Conservation (phyloP, 2,329 filamentous ascomycete species). For the Hypoxylon sp. region DNA sequence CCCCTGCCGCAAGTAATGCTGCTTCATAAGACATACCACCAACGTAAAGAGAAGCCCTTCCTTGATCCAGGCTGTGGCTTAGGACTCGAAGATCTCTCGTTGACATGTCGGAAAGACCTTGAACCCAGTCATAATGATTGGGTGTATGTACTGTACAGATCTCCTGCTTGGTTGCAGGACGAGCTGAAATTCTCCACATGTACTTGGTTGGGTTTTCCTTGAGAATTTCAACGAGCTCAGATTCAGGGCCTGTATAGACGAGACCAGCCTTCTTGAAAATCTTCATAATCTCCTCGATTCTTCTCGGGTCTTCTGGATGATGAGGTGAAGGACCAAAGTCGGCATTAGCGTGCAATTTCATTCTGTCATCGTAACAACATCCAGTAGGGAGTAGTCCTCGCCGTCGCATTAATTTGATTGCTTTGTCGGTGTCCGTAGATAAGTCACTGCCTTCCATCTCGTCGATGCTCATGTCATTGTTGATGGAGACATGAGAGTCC, state of each 20-base stretch:
- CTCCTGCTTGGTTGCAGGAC: slow-evolving; percentile 83
- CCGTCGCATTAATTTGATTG: slow-evolving; percentile 58
- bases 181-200: slow-evolving; percentile 83
- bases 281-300: slow-evolving; percentile 94
- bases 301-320: slow-evolving; percentile 93
- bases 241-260: slow-evolving; percentile 73
- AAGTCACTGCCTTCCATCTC: slow-evolving; percentile 52
- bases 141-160: slow-evolving; percentile 83
- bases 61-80: slow-evolving; percentile 72
- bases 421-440: slow-evolving; percentile 56
- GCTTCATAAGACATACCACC: slow-evolving; percentile 86
- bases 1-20: slow-evolving; percentile 87
- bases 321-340: slow-evolving; percentile 80
- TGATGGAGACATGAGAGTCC: slow-evolving; percentile 48
- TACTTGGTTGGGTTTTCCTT: slow-evolving; percentile 70
- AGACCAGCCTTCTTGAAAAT: slow-evolving; percentile 87
- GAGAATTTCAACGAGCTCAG: slow-evolving; percentile 67
- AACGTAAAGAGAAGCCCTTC: slow-evolving; percentile 84
- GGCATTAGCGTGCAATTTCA: slow-evolving; percentile 95
- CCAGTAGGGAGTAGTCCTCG: slow-evolving; percentile 76
- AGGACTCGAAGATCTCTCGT: slow-evolving; percentile 77
- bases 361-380: slow-evolving; percentile 91
- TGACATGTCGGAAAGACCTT: slow-evolving; percentile 66
- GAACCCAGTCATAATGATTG: slow-evolving; percentile 85
- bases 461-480: slow-evolving; percentile 56